These are phyloP conservation scores for Oxyria digyna DNA, from an alignment of 148 eudicot species.

Conservation along the genomic window DNA sequence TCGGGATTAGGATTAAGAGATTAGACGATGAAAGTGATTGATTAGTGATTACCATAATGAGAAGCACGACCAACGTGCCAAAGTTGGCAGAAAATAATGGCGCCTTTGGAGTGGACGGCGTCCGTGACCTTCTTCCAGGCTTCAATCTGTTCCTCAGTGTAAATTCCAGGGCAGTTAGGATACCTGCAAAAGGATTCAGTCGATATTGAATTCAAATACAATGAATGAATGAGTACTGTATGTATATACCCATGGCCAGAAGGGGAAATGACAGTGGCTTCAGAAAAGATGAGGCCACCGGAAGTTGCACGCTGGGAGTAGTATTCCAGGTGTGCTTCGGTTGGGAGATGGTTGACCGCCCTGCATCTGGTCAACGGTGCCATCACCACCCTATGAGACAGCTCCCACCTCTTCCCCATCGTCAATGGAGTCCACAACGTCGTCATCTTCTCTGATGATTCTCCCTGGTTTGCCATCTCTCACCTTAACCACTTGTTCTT, in stretches of 20 bases:
- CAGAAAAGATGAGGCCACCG: constrained; percentile 25
- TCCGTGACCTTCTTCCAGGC: constrained; percentile 77
- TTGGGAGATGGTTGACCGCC: constrained; percentile 19
- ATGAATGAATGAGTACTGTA: too few relatives aligned
- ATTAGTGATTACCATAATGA: constrained; percentile 32
- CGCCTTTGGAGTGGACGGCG: constrained; percentile 69
- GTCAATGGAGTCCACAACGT: constrained; percentile 35
- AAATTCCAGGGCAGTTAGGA: constrained; percentile 79
- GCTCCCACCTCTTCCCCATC: constrained; percentile 39
- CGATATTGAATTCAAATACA: too few relatives aligned
- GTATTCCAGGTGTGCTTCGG: constrained; percentile 20
- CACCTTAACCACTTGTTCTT: not conserved
- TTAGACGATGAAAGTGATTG: not conserved
- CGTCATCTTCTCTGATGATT: not conserved
- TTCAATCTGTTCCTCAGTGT: constrained; percentile 52
- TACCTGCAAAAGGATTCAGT: too few relatives aligned
- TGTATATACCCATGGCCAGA: constrained; percentile 9
- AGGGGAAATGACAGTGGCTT: constrained; percentile 24
- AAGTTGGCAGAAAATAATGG: constrained; percentile 57
- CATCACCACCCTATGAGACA: constrained; percentile 47
- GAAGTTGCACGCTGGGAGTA: constrained; percentile 31
- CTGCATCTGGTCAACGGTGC: constrained; percentile 28
- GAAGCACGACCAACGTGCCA: constrained; percentile 96
- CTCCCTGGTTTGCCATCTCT: constrained; percentile 5
- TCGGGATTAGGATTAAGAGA: too few relatives aligned